Conservation (phyloP, 2,329 filamentous ascomycete species). For the Moelleriella libera region DNA sequence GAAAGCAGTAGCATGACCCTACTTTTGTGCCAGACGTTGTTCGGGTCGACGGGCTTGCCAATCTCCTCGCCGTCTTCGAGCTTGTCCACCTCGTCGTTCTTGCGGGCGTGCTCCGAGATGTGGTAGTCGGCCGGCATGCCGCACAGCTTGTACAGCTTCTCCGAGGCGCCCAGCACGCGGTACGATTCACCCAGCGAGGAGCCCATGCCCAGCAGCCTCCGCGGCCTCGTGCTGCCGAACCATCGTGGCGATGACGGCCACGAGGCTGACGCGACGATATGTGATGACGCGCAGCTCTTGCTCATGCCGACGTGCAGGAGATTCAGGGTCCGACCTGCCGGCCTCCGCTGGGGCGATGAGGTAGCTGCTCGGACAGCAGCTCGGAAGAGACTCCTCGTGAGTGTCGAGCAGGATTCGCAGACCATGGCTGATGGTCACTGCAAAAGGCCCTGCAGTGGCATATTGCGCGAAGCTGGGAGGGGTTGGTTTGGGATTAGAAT, state of each 20-base stretch:
- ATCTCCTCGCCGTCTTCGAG: conserved; percentile 72
- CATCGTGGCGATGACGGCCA: conserved; percentile 11
- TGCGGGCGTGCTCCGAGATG: conserved; percentile 53
- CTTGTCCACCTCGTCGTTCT: conserved; percentile 52
- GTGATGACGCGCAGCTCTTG: not conserved
- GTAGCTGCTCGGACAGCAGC: too few relatives aligned
- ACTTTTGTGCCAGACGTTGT: conserved; percentile 62
- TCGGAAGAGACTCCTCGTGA: too few relatives aligned
- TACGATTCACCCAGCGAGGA: conserved; percentile 37
- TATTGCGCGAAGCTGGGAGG: too few relatives aligned
- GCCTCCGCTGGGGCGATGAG: too few relatives aligned
- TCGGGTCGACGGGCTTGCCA: conserved; percentile 29
- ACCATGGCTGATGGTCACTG: too few relatives aligned
- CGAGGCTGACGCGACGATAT: not conserved
- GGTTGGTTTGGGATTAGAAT: too few relatives aligned
- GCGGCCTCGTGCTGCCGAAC: conserved; percentile 21
- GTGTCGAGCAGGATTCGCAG: too few relatives aligned
- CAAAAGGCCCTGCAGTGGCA: too few relatives aligned
- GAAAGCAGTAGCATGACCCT: conserved; percentile 7
- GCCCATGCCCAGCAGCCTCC: conserved; percentile 18
- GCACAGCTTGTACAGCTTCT: conserved; percentile 66
- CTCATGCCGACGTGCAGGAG: not conserved
- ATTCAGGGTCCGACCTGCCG: not conserved
- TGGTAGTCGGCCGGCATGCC: conserved; percentile 60
- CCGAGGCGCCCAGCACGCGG: conserved; percentile 64